phyloP scores from a whole-genome alignment of 1,284 basidiomycete genomes.

The Fistulinella staudtii region DNA sequence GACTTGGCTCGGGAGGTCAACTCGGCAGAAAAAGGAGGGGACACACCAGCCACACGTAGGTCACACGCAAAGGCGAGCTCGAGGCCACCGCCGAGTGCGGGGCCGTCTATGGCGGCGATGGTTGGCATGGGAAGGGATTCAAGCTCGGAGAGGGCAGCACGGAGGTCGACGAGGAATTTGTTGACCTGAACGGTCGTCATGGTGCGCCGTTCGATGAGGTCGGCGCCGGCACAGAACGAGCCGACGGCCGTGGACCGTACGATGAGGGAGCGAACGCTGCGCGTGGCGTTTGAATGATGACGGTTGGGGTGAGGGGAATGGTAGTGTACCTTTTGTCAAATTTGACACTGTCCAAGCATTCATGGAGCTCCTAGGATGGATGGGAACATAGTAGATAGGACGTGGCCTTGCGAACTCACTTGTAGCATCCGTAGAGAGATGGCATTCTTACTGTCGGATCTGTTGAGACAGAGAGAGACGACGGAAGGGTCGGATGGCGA shows the following conservation, averaged over 20 bases:
- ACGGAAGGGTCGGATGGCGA: slow-evolving; percentile 48
- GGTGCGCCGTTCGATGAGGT: slow-evolving; percentile 78
- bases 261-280: slow-evolving; percentile 73
- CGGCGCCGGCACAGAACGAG: slow-evolving; percentile 93
- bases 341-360: slow-evolving; percentile 64
- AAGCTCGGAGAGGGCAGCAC: slow-evolving; percentile 68
- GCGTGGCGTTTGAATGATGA: slow-evolving; percentile 7
- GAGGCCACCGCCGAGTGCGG: slow-evolving; percentile 87
- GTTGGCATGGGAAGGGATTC: slow-evolving; percentile 84
- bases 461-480: slow-evolving; percentile 69
- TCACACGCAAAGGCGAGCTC: slow-evolving; percentile 88
- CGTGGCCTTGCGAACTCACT: slow-evolving; percentile 36
- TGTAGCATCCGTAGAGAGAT: slow-evolving; percentile 74
- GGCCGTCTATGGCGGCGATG: slow-evolving; percentile 90
- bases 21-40: not conserved
- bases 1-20: not conserved
- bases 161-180: slow-evolving; percentile 76
- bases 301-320: not conserved
- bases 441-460: slow-evolving; percentile 86
- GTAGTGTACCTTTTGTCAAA: slow-evolving; percentile 66
- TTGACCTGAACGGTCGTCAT: slow-evolving; percentile 77
- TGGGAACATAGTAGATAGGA: slow-evolving; percentile 3
- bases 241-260: slow-evolving; percentile 68
- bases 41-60: slow-evolving; percentile 75
- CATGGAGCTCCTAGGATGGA: slow-evolving; percentile 61